phyloP scores from a whole-genome alignment of 768 basidiomycete genomes.

The Leccinum fibrillosum region DNA sequence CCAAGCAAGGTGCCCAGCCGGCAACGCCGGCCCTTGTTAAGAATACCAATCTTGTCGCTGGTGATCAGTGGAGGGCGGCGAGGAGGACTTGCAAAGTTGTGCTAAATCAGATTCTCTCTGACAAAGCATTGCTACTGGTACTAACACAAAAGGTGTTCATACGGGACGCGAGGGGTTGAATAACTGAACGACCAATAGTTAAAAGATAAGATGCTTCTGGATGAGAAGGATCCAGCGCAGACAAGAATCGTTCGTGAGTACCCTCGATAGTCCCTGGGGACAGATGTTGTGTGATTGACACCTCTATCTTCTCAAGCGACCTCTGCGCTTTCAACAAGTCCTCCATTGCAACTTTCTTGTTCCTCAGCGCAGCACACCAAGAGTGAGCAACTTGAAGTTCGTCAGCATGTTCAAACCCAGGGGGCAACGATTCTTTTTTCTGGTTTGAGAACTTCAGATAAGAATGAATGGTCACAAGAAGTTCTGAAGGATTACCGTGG shows the following conservation, averaged over 20 bases:
- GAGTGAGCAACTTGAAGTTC: neutral
- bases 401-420: neutral
- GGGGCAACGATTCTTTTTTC: neutral
- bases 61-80: slow-evolving; percentile 13
- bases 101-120: slow-evolving; percentile 2
- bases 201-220: neutral
- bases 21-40: neutral
- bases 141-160: neutral
- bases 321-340: neutral
- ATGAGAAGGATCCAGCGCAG: neutral
- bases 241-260: neutral
- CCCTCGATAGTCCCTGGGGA: neutral
- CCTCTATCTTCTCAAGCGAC: neutral
- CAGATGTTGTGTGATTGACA: neutral
- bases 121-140: neutral
- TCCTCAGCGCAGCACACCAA: neutral
- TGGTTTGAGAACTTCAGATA: neutral
- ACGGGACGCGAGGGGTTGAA: neutral
- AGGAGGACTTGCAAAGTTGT: neutral
- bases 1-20: too few species aligned
- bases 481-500: neutral
- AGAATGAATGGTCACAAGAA: neutral
- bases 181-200: neutral
- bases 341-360: neutral
- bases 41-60: neutral